phyloP scores from a whole-genome alignment of 2,329 filamentous ascomycete species.

The Fusarium sp. region DNA sequence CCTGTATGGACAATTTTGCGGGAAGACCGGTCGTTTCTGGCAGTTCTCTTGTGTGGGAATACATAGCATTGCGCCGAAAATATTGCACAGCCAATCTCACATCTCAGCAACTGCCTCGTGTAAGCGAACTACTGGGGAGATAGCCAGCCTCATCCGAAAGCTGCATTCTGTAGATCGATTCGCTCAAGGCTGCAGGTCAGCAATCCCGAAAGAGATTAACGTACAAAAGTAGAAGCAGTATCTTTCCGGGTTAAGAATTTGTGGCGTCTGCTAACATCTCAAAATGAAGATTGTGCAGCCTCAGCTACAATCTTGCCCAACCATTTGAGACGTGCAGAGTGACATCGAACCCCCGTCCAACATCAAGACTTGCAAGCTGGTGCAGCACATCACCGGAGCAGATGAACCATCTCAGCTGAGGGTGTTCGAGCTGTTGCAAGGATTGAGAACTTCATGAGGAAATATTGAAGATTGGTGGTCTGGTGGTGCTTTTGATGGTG shows the following conservation, averaged over 20 bases:
- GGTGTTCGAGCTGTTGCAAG: conserved; percentile 37
- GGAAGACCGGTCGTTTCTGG: not conserved
- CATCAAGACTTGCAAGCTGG: conserved; percentile 7
- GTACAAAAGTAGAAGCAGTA: conserved; percentile 14
- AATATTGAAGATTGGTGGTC: conserved; percentile 39
- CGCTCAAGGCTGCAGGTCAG: conserved; percentile 19
- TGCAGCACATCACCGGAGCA: conserved; percentile 35
- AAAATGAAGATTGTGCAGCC: conserved; percentile 25
- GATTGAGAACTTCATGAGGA: conserved; percentile 26
- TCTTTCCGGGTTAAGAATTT: conserved; percentile 22
- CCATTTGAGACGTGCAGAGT: conserved; percentile 23
- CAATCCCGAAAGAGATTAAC: conserved; percentile 43
- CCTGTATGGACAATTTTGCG: conserved; percentile 4
- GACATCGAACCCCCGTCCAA: conserved; percentile 25
- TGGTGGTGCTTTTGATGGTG: conserved; percentile 42
- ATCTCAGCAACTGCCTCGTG: conserved; percentile 22
- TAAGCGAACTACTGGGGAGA: conserved; percentile 21
- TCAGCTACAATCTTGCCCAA: conserved; percentile 33
- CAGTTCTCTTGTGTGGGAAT: not conserved
- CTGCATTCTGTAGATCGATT: conserved; percentile 31
- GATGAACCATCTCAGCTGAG: conserved; percentile 39
- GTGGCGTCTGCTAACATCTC: conserved; percentile 23
- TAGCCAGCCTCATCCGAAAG: conserved; percentile 32
- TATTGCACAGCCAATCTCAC: conserved; percentile 30
- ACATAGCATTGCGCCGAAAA: not conserved